Conservation (phyloP, 441 rosid species). For the Bocquillonia castaneifolia region DNA sequence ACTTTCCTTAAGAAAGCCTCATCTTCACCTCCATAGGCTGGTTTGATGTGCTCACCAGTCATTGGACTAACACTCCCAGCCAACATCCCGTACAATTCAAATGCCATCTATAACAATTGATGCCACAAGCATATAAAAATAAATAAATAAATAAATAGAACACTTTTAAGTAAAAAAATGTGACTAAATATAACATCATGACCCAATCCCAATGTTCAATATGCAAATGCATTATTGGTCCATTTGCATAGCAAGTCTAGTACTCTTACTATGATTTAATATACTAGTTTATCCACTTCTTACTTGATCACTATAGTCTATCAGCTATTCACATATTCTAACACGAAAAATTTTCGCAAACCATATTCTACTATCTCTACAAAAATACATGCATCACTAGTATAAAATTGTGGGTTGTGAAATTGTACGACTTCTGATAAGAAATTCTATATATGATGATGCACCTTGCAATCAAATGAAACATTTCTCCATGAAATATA, state of each 20-base stretch:
- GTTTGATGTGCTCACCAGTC: conserved; percentile 94
- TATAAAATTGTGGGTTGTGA: background rate
- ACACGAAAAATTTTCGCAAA: too few species aligned
- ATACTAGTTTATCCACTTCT: too few species aligned
- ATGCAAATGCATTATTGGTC: background rate
- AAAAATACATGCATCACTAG: background rate
- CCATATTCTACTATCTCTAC: background rate
- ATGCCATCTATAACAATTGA: conserved; percentile 78
- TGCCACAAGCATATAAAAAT: too few species aligned
- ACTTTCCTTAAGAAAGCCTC: conserved; percentile 93
- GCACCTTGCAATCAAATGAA: background rate
- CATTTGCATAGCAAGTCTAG: background rate
- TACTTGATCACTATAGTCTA: too few species aligned
- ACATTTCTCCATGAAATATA: background rate
- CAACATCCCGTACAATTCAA: conserved; percentile 90
- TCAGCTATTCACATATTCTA: too few species aligned
- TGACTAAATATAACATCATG: too few species aligned
- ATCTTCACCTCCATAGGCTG: conserved; percentile 95
- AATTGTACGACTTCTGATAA: background rate
- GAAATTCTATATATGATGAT: background rate
- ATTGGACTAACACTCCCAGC: conserved; percentile 96
- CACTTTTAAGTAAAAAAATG: too few species aligned
- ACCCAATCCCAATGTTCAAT: background rate
- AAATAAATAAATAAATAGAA: too few species aligned
- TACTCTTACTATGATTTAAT: too few species aligned